phyloP scores from a whole-genome alignment of 2,329 filamentous ascomycete species.

The Taxawa tesnikishii region DNA sequence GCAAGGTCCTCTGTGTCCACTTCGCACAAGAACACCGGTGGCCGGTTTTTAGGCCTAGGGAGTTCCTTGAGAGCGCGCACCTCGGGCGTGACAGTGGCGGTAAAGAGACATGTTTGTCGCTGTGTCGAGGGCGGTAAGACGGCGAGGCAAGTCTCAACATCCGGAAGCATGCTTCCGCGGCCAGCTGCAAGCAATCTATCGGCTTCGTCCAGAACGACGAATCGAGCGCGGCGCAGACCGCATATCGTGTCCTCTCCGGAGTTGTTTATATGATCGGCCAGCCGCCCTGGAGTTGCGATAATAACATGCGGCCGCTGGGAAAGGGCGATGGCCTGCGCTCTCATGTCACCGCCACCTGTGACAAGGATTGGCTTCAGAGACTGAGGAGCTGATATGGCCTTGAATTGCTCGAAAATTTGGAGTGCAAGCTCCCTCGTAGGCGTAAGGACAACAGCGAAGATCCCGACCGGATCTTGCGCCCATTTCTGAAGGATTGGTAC shows the following conservation, averaged over 20 bases:
- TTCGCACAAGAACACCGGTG: constrained; percentile 80
- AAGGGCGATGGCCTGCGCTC: constrained; percentile 74
- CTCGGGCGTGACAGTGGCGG: constrained; percentile 87
- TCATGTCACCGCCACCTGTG: constrained; percentile 88
- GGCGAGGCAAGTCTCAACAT: constrained; percentile 78
- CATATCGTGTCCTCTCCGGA: constrained; percentile 85
- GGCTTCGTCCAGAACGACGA: constrained; percentile 90
- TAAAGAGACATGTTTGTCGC: constrained; percentile 92
- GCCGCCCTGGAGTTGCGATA: constrained; percentile 82
- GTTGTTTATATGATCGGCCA: constrained; percentile 85
- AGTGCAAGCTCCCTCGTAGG: constrained; percentile 87
- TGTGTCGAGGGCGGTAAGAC: constrained; percentile 64
- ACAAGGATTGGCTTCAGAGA: constrained; percentile 80
- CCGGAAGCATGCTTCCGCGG: constrained; percentile 82
- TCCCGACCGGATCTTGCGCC: constrained; percentile 82
- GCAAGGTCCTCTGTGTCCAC: constrained; percentile 61
- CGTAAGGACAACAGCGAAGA: constrained; percentile 81
- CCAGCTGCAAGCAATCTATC: constrained; percentile 71
- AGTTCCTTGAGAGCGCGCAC: constrained; percentile 75
- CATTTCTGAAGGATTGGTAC: constrained; percentile 89
- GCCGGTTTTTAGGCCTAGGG: constrained; percentile 55
- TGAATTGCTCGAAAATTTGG: constrained; percentile 93
- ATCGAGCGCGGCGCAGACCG: constrained; percentile 65
- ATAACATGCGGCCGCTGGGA: constrained; percentile 77
- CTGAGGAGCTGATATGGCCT: constrained; percentile 79